Conservation (phyloP, 495 filamentous ascomycete species). For the Neurospora africana region DNA sequence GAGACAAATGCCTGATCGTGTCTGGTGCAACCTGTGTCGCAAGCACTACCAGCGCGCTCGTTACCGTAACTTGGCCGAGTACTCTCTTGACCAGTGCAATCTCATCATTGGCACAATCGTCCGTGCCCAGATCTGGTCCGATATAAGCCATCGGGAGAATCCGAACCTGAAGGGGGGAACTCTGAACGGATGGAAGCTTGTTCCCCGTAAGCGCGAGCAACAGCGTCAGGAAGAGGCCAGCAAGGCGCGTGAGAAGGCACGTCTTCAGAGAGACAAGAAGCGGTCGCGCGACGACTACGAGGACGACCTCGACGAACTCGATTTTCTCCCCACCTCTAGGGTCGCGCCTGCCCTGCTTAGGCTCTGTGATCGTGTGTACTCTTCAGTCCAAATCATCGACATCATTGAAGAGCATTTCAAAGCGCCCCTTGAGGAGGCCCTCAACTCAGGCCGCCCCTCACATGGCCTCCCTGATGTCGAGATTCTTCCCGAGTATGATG, state of each 20-base stretch:
- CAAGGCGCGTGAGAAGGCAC: conserved; percentile 14
- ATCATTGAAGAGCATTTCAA: conserved; percentile 18
- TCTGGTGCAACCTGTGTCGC: conserved; percentile 67
- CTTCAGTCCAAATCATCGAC: conserved; percentile 24
- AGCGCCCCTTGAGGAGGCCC: conserved; percentile 19
- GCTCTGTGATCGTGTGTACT: conserved; percentile 28
- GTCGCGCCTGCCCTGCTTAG: conserved; percentile 35
- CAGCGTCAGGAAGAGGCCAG: conserved; percentile 26
- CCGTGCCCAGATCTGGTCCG: conserved; percentile 50
- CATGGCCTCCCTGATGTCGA: conserved; percentile 54
- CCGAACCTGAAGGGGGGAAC: conserved; percentile 4
- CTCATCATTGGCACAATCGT: conserved; percentile 48
- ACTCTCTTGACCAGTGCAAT: conserved; percentile 47
- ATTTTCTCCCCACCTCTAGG: conserved; percentile 11
- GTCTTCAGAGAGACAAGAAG: conserved; percentile 14
- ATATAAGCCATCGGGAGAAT: conserved; percentile 18
- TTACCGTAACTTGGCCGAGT: conserved; percentile 53
- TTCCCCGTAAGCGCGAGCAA: conserved; percentile 45
- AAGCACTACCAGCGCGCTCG: conserved; percentile 76
- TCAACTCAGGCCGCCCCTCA: conserved; percentile 1
- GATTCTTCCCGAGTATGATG: conserved; percentile 39
- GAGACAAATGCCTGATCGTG: conserved; percentile 47
- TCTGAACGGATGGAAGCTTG: conserved; percentile 32
- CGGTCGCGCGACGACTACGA: conserved; percentile 15
- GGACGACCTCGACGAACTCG: conserved; percentile 15